Percentiles rank a stretch among this genome's conserved stretches.
Evolutionary conservation across 208 protist genomes (phyloP).

Genomic region (Entamoeba histolytica): DNA sequence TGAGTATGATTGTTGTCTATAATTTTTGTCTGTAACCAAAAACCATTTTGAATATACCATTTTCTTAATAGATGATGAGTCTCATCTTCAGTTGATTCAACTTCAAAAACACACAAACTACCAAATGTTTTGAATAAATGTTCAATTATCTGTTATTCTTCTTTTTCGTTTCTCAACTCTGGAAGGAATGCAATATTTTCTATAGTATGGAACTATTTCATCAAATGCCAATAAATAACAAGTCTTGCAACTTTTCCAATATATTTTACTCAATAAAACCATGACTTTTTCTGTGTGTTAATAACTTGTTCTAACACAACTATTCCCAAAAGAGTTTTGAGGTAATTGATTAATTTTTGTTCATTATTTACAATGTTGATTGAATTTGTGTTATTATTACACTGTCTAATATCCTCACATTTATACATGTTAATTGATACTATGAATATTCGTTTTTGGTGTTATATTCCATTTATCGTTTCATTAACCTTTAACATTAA

Average conservation of each 20-base stretch:
- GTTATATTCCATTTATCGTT: too few relatives aligned
- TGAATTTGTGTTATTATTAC: too few relatives aligned
- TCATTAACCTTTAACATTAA: too few relatives aligned
- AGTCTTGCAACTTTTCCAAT: background rate
- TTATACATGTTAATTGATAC: too few relatives aligned
- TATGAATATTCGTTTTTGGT: too few relatives aligned
- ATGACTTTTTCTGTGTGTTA: background rate
- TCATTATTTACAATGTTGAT: too few relatives aligned
- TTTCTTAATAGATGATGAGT: background rate
- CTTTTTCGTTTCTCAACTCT: background rate
- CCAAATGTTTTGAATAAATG: background rate
- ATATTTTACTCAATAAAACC: background rate
- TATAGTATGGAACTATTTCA: background rate
- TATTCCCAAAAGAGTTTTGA: too few relatives aligned
- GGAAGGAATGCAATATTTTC: background rate
- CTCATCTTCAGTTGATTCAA: background rate
- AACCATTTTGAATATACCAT: background rate
- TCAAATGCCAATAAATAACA: background rate
- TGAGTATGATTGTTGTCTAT: background rate
- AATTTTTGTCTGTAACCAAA: background rate
- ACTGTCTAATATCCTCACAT: too few relatives aligned
- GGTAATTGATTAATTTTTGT: too few relatives aligned
- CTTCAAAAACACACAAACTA: background rate
- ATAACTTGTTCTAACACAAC: background rate
- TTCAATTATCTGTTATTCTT: background rate